These are phyloP conservation scores for Jatropha curcas DNA, from an alignment of 345 rosid species.

Conservation along the genomic window DNA sequence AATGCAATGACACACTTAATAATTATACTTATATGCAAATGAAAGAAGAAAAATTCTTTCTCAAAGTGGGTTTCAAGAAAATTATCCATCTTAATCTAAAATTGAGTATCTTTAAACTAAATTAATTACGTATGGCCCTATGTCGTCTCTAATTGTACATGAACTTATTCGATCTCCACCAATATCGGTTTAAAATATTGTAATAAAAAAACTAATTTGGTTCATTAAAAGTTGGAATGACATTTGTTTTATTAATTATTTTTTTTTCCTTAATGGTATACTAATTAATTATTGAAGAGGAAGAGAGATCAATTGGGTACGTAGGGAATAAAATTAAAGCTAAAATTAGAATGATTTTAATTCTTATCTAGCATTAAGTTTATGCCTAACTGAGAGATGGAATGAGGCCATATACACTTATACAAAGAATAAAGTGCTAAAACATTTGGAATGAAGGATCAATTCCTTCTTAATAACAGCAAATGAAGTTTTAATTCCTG, in stretches of 20 bases:
- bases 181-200: slow-evolving; percentile 10
- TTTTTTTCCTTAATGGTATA: neutral
- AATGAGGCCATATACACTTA: slow-evolving; percentile 31
- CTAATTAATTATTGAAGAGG: slow-evolving; percentile 9
- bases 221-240: neutral
- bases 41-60: slow-evolving; percentile 12
- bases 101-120: slow-evolving; percentile 22
- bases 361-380: slow-evolving; percentile 21
- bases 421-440: slow-evolving; percentile 47
- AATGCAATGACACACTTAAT: slow-evolving; percentile 6
- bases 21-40: slow-evolving; percentile 1
- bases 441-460: slow-evolving; percentile 39
- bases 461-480: slow-evolving; percentile 21
- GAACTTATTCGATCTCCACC: slow-evolving; percentile 47
- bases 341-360: slow-evolving; percentile 24
- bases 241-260: neutral
- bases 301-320: slow-evolving; percentile 8
- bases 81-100: slow-evolving; percentile 11
- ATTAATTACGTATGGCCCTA: slow-evolving; percentile 20
- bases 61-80: slow-evolving; percentile 10
- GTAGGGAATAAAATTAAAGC: slow-evolving; percentile 37
- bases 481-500: slow-evolving; percentile 2
- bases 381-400: slow-evolving; percentile 40
- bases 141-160: slow-evolving; percentile 1
- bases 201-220: slow-evolving; percentile 20